phyloP scores from a whole-genome alignment of 2,329 filamentous ascomycete species.

The Ophiostoma sp. region DNA sequence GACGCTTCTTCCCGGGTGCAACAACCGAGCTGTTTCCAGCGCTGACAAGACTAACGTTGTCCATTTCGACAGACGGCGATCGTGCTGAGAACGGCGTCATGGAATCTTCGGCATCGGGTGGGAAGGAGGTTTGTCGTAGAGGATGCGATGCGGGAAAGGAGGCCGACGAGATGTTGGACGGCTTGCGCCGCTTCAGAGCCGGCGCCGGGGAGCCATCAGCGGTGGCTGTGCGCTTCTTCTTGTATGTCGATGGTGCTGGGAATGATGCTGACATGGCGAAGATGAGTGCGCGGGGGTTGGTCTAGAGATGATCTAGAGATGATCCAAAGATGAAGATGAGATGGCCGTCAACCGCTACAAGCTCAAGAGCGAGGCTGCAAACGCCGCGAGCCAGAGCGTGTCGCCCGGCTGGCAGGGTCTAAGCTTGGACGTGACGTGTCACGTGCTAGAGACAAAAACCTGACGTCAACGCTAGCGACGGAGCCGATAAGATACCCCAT shows the following conservation, averaged over 20 bases:
- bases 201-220: conserved; percentile 47
- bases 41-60: conserved; percentile 54
- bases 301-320: neutral
- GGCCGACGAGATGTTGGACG: conserved; percentile 55
- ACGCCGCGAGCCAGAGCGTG: no score
- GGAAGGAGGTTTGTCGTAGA: conserved; percentile 75
- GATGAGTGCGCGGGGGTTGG: neutral
- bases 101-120: conserved; percentile 50
- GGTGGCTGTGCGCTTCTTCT: conserved; percentile 56
- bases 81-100: conserved; percentile 52
- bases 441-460: neutral
- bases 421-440: neutral
- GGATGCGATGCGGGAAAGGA: conserved; percentile 55
- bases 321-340: neutral
- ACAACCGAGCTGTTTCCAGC: conserved; percentile 36
- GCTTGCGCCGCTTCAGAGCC: conserved; percentile 62
- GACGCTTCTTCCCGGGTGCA: conserved; percentile 51
- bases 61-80: conserved; percentile 62
- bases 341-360: neutral
- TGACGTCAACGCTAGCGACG: neutral
- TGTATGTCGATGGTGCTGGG: conserved; percentile 12
- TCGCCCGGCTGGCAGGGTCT: no score
- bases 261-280: neutral
- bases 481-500: conserved; percentile 6
- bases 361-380: neutral